Evolutionary conservation across 176 grass and related monocot genomes (phyloP).

Genomic region (Eragrostis nindensis): DNA sequence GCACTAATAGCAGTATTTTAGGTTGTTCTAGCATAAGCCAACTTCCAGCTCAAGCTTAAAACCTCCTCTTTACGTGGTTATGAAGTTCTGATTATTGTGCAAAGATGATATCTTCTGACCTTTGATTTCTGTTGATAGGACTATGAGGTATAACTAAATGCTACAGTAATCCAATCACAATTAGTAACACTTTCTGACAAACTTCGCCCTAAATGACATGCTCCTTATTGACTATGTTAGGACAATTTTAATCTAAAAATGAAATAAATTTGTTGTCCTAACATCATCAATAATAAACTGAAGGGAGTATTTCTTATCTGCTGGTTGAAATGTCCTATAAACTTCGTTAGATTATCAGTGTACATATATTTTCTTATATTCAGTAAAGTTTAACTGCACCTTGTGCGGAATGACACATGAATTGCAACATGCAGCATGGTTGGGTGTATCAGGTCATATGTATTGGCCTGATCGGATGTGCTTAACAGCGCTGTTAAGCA

Average conservation of each 20-base stretch:
- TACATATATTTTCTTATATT: not conserved
- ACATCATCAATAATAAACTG: not conserved
- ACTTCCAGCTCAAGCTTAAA: not conserved
- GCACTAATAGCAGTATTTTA: not conserved
- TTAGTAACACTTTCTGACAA: not conserved
- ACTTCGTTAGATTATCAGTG: not conserved
- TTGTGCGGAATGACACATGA: not conserved
- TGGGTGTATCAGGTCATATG: too few relatives aligned
- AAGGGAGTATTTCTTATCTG: constrained; percentile 6
- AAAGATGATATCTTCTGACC: constrained; percentile 1
- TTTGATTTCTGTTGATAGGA: constrained; percentile 16
- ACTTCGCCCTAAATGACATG: not conserved
- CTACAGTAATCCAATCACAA: constrained; percentile 1
- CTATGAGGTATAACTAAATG: constrained; percentile 12
- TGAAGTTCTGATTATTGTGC: constrained; percentile 18
- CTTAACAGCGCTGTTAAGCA: too few relatives aligned
- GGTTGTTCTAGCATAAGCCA: not conserved
- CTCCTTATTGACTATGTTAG: too few relatives aligned
- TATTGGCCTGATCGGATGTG: too few relatives aligned
- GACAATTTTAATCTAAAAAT: too few relatives aligned
- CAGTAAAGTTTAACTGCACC: not conserved
- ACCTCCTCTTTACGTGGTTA: not conserved
- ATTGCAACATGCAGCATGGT: not conserved
- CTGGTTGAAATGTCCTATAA: constrained; percentile 4
- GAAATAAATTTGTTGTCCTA: not conserved